Conservation (phyloP, 2,329 filamentous ascomycete species). For the Davidsoniella australis region DNA sequence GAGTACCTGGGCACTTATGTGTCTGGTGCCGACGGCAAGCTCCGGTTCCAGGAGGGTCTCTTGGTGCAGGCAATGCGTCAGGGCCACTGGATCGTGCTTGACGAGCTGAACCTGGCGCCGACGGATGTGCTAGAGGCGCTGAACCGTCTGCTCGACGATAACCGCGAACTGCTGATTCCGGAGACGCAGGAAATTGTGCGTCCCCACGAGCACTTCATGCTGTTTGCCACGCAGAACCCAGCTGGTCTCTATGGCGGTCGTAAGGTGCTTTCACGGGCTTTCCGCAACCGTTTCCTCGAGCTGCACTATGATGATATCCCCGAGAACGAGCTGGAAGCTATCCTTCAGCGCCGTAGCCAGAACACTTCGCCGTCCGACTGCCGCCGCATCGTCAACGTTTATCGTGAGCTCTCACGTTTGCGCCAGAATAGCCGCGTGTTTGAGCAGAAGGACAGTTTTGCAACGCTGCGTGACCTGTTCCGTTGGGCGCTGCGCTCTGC, state of each 20-base stretch:
- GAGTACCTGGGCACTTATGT: conserved; percentile 94
- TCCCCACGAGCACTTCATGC: conserved; percentile 88
- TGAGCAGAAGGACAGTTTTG: conserved; percentile 94
- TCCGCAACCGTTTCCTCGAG: conserved; percentile 92
- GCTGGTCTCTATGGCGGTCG: conserved; percentile 88
- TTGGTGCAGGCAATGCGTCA: conserved; percentile 82
- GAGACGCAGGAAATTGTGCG: conserved; percentile 90
- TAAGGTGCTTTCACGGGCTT: conserved; percentile 83
- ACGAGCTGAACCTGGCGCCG: conserved; percentile 91
- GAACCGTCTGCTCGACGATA: conserved; percentile 90
- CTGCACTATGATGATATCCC: conserved; percentile 97
- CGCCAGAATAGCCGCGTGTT: conserved; percentile 84
- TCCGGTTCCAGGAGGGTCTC: conserved; percentile 84
- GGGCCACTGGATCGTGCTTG: conserved; percentile 94
- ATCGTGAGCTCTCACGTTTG: conserved; percentile 76
- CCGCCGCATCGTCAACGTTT: conserved; percentile 77
- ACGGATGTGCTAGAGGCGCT: conserved; percentile 93
- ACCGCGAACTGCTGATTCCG: conserved; percentile 83
- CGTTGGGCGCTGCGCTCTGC: conserved; percentile 80
- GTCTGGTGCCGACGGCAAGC: conserved; percentile 65
- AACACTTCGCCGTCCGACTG: conserved; percentile 84
- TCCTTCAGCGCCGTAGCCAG: conserved; percentile 73
- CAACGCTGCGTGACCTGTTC: conserved; percentile 88
- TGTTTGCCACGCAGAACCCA: conserved; percentile 96
- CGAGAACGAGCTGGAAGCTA: conserved; percentile 80